Evolutionary conservation across 2,329 filamentous ascomycete genomes (phyloP).

Genomic region (Colletotrichum australisinense): DNA sequence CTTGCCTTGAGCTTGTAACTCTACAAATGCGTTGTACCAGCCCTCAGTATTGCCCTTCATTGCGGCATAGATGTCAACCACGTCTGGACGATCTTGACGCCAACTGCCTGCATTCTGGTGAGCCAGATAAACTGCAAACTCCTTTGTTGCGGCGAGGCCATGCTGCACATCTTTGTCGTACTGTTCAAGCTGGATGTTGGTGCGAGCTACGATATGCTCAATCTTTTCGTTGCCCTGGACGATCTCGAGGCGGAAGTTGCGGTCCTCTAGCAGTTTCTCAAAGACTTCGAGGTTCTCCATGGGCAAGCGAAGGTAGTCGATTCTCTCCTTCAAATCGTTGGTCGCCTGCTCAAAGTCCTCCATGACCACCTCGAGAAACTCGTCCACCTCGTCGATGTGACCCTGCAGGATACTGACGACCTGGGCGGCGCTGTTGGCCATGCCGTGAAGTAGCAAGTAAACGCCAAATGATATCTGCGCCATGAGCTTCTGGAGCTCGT

Average conservation of each 20-base stretch:
- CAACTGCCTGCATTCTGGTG: constrained; percentile 72
- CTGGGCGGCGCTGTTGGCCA: constrained; percentile 89
- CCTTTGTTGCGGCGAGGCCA: constrained; percentile 79
- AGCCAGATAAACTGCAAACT: constrained; percentile 81
- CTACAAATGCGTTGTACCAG: constrained; percentile 85
- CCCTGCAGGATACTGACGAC: constrained; percentile 90
- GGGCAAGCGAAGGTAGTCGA: constrained; percentile 83
- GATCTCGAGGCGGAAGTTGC: constrained; percentile 83
- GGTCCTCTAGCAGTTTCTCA: constrained; percentile 88
- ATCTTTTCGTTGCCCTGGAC: constrained; percentile 91
- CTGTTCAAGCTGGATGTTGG: constrained; percentile 79
- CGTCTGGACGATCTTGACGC: constrained; percentile 70
- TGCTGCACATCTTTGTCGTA: constrained; percentile 82
- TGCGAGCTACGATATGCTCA: constrained; percentile 87
- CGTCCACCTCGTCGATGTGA: constrained; percentile 94
- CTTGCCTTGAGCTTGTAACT: constrained; percentile 78
- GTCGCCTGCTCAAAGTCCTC: constrained; percentile 86
- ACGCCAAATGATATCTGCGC: constrained; percentile 95
- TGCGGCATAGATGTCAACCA: constrained; percentile 81
- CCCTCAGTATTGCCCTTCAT: constrained; percentile 95
- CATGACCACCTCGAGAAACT: constrained; percentile 85
- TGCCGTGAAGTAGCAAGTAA: constrained; percentile 83
- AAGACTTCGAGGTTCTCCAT: constrained; percentile 86
- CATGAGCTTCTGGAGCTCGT: constrained; percentile 90
- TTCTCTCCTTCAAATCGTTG: constrained; percentile 82